Evolutionary conservation across 495 filamentous ascomycete species (phyloP), one percentile per base, ranked within the genome.

Genomic region (Penicillium alfredii): DNA sequence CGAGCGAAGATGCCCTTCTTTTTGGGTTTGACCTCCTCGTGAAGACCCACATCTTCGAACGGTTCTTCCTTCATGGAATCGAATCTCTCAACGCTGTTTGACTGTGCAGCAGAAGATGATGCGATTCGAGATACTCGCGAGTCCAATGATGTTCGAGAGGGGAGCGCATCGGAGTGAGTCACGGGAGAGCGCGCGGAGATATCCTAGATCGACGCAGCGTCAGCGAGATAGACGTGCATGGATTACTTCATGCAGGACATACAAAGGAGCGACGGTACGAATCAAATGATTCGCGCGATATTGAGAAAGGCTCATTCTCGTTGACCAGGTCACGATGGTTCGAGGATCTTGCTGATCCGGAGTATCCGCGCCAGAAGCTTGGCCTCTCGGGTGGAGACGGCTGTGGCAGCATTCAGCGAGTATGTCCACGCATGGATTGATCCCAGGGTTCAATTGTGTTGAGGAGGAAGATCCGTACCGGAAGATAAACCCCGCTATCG

Each of bases 181-280:
- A 92, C 58, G 3, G 89, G 92, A 15, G 87, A 93, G 40, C 83
- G 82, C 14, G 90, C 90, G 33, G 82, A 93, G 33, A 96, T 94
- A 55, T 95, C 92, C 90, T 96, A 55, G 8, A 16, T 4, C 7
- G 19, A 49, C n/a, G n/a, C n/a, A n/a, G n/a, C n/a, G n/a, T n/a
- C n/a, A n/a, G n/a, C n/a, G n/a, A n/a, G n/a, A n/a, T n/a, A n/a
- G n/a, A n/a, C n/a, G n/a, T n/a, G n/a, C n/a, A n/a, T n/a, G n/a
- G n/a, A n/a, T n/a, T n/a, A n/a, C n/a, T n/a, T n/a, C n/a, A n/a
- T n/a, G n/a, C n/a, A n/a, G n/a, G 19, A 69, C 83, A 37, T 74
- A 94, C 89, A 68, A 98, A 98, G 40, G 92, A 96, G 43, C 92
- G 81, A 33, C 92, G 77, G 58, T 98, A 98, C 17, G 90, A 95